Percentiles rank a stretch among this genome's conserved stretches.
Evolutionary conservation across 164 flowering plant species (phyloP).

Genomic region (Paratinospora sagittata): DNA sequence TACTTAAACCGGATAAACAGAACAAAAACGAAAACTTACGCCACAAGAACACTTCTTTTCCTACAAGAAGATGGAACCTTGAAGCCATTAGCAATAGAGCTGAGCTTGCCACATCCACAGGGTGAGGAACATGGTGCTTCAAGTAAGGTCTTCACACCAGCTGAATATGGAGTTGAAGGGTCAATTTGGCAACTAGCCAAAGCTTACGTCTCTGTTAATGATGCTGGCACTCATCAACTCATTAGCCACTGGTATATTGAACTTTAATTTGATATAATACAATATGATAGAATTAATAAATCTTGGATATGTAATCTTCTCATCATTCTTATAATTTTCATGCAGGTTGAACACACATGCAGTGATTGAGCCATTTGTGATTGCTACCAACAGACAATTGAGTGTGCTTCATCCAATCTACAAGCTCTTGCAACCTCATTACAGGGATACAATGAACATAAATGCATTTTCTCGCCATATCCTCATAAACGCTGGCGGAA

Average conservation of each 20-base stretch:
- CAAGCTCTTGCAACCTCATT: conserved; percentile 89
- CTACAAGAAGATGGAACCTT: conserved; percentile 64
- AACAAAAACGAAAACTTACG: conserved; percentile 64
- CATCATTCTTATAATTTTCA: conserved; percentile 3
- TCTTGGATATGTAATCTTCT: no score
- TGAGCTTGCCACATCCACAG: conserved; percentile 73
- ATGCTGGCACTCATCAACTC: conserved; percentile 87
- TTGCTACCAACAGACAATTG: conserved; percentile 73
- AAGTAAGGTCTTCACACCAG: conserved; percentile 65
- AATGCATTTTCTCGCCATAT: conserved; percentile 82
- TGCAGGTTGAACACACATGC: conserved; percentile 90
- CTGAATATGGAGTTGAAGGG: conserved; percentile 50
- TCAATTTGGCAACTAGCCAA: conserved; percentile 89
- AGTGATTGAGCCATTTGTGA: conserved; percentile 77
- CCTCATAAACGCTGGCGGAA: conserved; percentile 77
- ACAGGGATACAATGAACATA: conserved; percentile 77
- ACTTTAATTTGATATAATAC: conserved; percentile 21
- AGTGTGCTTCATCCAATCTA: conserved; percentile 83
- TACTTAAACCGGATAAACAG: conserved; percentile 64
- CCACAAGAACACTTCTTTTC: conserved; percentile 64
- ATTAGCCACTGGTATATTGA: conserved; percentile 84
- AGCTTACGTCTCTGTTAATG: conserved; percentile 83
- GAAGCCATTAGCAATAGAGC: conserved; percentile 80
- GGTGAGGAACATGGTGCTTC: conserved; percentile 58
- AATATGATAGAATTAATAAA: neutral